These are phyloP conservation scores for Corylus avellana DNA, from an alignment of 306 rosid genomes.

Conservation along the genomic window DNA sequence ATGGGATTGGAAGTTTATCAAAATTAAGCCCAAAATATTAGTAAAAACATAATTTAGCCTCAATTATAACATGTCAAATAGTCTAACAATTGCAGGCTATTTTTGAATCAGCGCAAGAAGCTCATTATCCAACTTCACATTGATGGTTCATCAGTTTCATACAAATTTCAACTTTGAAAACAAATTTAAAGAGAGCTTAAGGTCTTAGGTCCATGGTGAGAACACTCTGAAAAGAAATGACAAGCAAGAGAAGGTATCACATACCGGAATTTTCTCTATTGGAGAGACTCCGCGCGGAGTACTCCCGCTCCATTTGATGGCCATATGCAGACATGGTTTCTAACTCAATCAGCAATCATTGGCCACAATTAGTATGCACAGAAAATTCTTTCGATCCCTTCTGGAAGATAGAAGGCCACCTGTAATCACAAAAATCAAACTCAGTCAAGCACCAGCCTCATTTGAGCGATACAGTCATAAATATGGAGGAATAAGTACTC, in stretches of 20 bases:
- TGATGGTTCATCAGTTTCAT: background rate
- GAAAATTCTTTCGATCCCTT: constrained; percentile 25
- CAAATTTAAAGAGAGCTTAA: background rate
- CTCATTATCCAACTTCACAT: background rate
- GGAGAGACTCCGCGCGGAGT: constrained; percentile 50
- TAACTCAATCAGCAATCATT: constrained; percentile 17
- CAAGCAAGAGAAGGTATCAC: constrained; percentile 21
- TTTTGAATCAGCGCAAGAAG: background rate
- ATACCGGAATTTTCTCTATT: constrained; percentile 52
- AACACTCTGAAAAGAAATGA: background rate
- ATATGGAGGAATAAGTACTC: background rate
- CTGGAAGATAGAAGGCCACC: constrained; percentile 38
- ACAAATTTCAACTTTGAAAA: constrained; percentile 2
- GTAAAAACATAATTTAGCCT: background rate
- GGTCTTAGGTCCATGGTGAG: background rate
- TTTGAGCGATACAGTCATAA: background rate
- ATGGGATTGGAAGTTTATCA: constrained; percentile 26
- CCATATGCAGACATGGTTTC: constrained; percentile 65
- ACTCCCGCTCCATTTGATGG: constrained; percentile 64
- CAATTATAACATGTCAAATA: constrained; percentile 8
- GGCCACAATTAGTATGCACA: constrained; percentile 17
- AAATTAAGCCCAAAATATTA: constrained; percentile 5
- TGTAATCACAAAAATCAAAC: constrained; percentile 34
- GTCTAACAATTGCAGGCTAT: background rate
- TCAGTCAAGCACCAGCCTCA: constrained; percentile 17